Evolutionary conservation across 352 stramenopile species (phyloP).

Genomic region (Phytophthora agathidicida): DNA sequence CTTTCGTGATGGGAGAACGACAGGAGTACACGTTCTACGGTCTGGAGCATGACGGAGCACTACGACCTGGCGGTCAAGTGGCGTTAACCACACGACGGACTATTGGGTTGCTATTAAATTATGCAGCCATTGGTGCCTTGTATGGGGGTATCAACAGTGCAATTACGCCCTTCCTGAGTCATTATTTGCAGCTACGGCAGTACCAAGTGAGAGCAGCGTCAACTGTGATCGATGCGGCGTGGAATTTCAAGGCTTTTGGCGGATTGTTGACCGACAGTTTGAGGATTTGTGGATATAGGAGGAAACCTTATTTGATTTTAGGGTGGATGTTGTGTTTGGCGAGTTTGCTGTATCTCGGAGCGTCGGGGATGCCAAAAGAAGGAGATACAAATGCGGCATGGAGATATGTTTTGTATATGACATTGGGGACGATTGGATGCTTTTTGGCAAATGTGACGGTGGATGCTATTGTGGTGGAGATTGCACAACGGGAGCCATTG

Average conservation of each 20-base stretch:
- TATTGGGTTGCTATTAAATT: conserved; percentile 75
- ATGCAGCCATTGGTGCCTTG: conserved; percentile 65
- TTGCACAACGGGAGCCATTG: conserved; percentile 69
- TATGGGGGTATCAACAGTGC: conserved; percentile 70
- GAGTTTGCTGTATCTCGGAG: conserved; percentile 46
- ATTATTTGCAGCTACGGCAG: conserved; percentile 68
- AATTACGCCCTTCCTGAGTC: conserved; percentile 59
- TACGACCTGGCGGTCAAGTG: conserved; percentile 62
- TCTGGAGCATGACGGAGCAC: conserved; percentile 63
- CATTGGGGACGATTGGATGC: conserved; percentile 83
- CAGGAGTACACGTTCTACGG: conserved; percentile 67
- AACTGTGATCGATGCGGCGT: conserved; percentile 62
- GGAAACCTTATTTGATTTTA: conserved; percentile 72
- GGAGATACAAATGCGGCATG: conserved; percentile 35
- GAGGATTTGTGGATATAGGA: conserved; percentile 59
- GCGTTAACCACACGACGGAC: conserved; percentile 48
- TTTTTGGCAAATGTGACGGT: conserved; percentile 87
- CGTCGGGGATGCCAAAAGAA: not conserved
- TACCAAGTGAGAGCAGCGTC: conserved; percentile 61
- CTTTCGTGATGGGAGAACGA: conserved; percentile 16
- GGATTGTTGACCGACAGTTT: conserved; percentile 71
- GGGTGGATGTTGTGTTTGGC: conserved; percentile 56
- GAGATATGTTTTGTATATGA: conserved; percentile 75
- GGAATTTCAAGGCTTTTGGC: conserved; percentile 71
- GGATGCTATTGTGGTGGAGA: conserved; percentile 82